Percentiles rank a stretch among this genome's conserved stretches.
Conservation (phyloP, 345 rosid species). For the Odontarrhena argentea region DNA sequence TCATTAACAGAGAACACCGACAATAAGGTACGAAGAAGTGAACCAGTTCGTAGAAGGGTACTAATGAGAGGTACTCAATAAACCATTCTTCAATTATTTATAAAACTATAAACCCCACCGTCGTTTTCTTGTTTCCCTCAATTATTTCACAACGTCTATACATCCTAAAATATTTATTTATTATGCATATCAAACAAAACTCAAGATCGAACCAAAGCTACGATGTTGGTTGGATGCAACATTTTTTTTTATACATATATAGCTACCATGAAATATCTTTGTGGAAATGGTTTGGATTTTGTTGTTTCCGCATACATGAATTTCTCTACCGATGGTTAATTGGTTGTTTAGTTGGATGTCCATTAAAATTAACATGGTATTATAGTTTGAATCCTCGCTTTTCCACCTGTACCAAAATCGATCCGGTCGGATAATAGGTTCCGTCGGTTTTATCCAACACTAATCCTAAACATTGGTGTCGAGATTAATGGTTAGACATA, state of each 20-base stretch:
- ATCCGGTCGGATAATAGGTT: too few species aligned
- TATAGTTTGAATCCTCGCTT: too few species aligned
- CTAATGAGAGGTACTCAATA: slow-evolving; percentile 34
- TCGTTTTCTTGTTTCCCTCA: slow-evolving; percentile 41
- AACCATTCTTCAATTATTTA: slow-evolving; percentile 34
- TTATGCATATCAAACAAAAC: slow-evolving; percentile 21
- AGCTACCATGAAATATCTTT: not conserved
- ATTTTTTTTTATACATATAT: not conserved
- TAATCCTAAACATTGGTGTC: too few species aligned
- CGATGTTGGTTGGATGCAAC: slow-evolving; percentile 9
- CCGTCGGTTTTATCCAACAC: too few species aligned
- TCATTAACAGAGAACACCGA: slow-evolving; percentile 33
- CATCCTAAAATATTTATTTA: not conserved
- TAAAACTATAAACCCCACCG: slow-evolving; percentile 31
- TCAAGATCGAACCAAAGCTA: not conserved
- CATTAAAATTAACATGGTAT: too few species aligned
- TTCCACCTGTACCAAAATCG: too few species aligned
- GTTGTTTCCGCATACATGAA: too few species aligned
- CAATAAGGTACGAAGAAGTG: slow-evolving; percentile 39
- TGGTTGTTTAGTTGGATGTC: too few species aligned
- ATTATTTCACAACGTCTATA: slow-evolving; percentile 40
- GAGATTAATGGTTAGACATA: too few species aligned
- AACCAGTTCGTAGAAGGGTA: slow-evolving; percentile 33
- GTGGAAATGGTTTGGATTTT: not conserved
- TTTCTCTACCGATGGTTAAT: too few species aligned